Base-by-base conservation (phyloP, 805 yeast genomes). In the Wickerhamiella kazuoi region DNA sequence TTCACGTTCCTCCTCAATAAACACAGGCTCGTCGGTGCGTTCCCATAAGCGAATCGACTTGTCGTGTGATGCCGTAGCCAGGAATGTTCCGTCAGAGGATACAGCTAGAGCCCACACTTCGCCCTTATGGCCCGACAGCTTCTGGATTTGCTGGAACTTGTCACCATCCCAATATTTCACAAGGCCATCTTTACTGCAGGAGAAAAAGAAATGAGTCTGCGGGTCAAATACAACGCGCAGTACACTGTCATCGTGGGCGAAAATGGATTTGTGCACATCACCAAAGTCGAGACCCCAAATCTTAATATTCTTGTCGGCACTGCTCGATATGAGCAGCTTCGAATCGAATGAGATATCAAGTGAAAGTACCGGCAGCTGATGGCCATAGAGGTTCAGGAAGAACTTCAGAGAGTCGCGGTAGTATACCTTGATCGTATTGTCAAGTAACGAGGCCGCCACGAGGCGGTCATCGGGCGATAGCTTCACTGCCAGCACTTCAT, bases 211-310 rank as follows among this genome's bases (percentile, higher is more conserved):
- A 55, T 87, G 94, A 13, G 80, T 68, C n/a, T 74, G 76, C 2
- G 93, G 87, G 38, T 84, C 67, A 52, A 90, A 90, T 44, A 65
- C 70, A 23, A 87, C 94, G 46, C 70, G 68, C 94, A 87, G 82
- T 43, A 90, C 81, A 3, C 94, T 78, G 57, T 90, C 99, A 53
- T 84, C 94, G 56, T 90, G 99, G 1, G 93, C 99, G 57, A 90
- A 90, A 21, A 90, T 73, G 2, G 97, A 87, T 56, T 79, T 79
- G 59, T 90, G 98, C 65, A 98, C 90, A 60, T 90, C 99, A 60
- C 99, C 99, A 60, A 90, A 90, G 57, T 90, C 98, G 42, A 90
- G 64, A 38, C 99, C 99, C 99, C 99, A 90, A 42, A 90, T 79
- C 61, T 93, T 84, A 54, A 90, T 81, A 59, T 90, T 90, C 59